Evolutionary conservation across 73 alveolate genomes (phyloP).

Genomic region (Paraurostyla sp.): DNA sequence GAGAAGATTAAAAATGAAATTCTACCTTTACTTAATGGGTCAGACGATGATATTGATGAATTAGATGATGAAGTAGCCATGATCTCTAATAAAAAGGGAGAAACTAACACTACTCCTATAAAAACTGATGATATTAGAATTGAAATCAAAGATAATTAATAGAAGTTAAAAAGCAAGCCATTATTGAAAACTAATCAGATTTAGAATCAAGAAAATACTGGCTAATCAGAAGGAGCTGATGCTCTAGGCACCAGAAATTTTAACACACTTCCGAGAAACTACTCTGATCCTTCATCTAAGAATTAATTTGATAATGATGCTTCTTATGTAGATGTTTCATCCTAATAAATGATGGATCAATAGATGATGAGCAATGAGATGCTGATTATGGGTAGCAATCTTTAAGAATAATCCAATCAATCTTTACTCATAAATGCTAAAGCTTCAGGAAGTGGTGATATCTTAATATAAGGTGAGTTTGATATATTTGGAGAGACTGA

Average conservation of each 20-base stretch:
- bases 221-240: constrained; percentile 31
- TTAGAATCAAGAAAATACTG: too few relatives aligned
- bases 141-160: not conserved
- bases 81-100: constrained; percentile 53
- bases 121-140: constrained; percentile 45
- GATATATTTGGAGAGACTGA: not conserved
- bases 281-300: constrained; percentile 27
- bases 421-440: too few relatives aligned
- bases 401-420: too few relatives aligned
- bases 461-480: too few relatives aligned
- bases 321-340: not conserved
- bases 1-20: constrained; percentile 56
- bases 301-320: not conserved
- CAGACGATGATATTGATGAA: constrained; percentile 60
- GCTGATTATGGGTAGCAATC: too few relatives aligned
- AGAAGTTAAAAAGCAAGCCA: not conserved
- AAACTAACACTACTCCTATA: not conserved
- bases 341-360: not conserved
- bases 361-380: too few relatives aligned
- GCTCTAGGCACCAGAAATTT: constrained; percentile 44
- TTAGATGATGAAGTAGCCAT: constrained; percentile 77
- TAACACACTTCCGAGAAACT: constrained; percentile 52
- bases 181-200: too few relatives aligned
- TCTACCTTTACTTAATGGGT: constrained; percentile 32
- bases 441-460: too few relatives aligned